These are phyloP conservation scores for Umbelopsis sp. DNA, from an alignment of 371 early-diverging fungal genomes.

Conservation along the genomic window DNA sequence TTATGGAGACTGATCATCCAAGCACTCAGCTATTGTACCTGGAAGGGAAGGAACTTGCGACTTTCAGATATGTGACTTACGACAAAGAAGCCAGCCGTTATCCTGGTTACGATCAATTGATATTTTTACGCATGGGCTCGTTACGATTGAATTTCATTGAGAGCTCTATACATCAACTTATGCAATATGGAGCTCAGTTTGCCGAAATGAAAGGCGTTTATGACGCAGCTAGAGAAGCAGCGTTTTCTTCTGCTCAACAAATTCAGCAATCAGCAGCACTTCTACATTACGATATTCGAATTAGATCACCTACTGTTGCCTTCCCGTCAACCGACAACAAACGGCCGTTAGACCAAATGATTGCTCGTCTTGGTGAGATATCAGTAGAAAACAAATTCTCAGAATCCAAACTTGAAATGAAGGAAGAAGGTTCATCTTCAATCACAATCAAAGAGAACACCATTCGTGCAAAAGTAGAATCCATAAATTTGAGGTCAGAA, in stretches of 20 bases:
- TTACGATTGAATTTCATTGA: slow-evolving; percentile 77
- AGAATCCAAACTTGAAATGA: slow-evolving; percentile 17
- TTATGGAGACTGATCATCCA: slow-evolving; percentile 25
- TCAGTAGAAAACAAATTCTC: slow-evolving; percentile 77
- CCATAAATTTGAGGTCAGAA: slow-evolving; percentile 66
- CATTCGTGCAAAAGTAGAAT: slow-evolving; percentile 68
- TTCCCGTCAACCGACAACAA: slow-evolving; percentile 70
- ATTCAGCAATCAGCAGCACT: slow-evolving; percentile 44
- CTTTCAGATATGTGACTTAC: slow-evolving; percentile 86
- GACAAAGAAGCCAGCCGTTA: slow-evolving; percentile 49
- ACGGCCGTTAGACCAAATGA: slow-evolving; percentile 60
- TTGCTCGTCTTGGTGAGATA: slow-evolving; percentile 88
- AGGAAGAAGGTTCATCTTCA: background rate
- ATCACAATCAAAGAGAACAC: slow-evolving; percentile 46
- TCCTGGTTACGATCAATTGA: slow-evolving; percentile 86
- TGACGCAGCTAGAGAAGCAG: slow-evolving; percentile 86
- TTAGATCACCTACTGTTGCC: slow-evolving; percentile 86
- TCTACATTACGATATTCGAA: slow-evolving; percentile 81
- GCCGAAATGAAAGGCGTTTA: slow-evolving; percentile 86
- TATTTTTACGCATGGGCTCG: slow-evolving; percentile 82
- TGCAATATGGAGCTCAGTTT: slow-evolving; percentile 75
- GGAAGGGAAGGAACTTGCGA: slow-evolving; percentile 88
- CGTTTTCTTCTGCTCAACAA: slow-evolving; percentile 77
- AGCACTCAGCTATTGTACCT: slow-evolving; percentile 71
- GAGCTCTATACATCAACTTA: slow-evolving; percentile 56